phyloP scores from a whole-genome alignment of 2,329 filamentous ascomycete genomes.

The Westerdykella ornata region DNA sequence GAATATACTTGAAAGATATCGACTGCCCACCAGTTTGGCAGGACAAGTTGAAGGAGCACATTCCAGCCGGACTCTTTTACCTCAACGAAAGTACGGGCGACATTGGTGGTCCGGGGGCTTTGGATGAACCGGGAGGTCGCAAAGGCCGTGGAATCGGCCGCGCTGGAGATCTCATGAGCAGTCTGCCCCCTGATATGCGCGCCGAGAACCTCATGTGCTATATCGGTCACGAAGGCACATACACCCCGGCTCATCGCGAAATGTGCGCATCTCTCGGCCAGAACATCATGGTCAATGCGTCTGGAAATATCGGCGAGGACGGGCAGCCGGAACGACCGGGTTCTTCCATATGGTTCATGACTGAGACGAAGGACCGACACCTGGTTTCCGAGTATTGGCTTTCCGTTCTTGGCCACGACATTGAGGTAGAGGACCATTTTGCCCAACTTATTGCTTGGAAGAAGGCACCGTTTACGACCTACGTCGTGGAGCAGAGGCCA shows the following conservation, averaged over 20 bases:
- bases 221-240: slow-evolving; percentile 93
- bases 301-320: slow-evolving; percentile 54
- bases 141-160: slow-evolving; percentile 57
- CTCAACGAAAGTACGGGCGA: slow-evolving; percentile 71
- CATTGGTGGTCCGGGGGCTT: slow-evolving; percentile 50
- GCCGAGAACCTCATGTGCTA: slow-evolving; percentile 98
- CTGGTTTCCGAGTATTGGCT: slow-evolving; percentile 90
- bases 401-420: slow-evolving; percentile 87
- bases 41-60: slow-evolving; percentile 65
- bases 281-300: slow-evolving; percentile 97
- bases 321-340: slow-evolving; percentile 69
- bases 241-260: slow-evolving; percentile 88
- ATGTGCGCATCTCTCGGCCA: slow-evolving; percentile 97
- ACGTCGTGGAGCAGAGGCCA: slow-evolving; percentile 80
- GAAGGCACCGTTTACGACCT: slow-evolving; percentile 85
- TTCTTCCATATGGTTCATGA: slow-evolving; percentile 98
- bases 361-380: slow-evolving; percentile 84
- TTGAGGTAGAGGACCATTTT: slow-evolving; percentile 95
- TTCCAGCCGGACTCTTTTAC: slow-evolving; percentile 81
- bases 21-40: slow-evolving; percentile 88
- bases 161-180: slow-evolving; percentile 92
- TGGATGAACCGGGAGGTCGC: slow-evolving; percentile 43
- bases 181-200: slow-evolving; percentile 75
- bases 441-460: slow-evolving; percentile 95
- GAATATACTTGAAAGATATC: slow-evolving; percentile 94